phyloP scores from a whole-genome alignment of 257 asterid genomes.

The Lithospermum erythrorhizon region DNA sequence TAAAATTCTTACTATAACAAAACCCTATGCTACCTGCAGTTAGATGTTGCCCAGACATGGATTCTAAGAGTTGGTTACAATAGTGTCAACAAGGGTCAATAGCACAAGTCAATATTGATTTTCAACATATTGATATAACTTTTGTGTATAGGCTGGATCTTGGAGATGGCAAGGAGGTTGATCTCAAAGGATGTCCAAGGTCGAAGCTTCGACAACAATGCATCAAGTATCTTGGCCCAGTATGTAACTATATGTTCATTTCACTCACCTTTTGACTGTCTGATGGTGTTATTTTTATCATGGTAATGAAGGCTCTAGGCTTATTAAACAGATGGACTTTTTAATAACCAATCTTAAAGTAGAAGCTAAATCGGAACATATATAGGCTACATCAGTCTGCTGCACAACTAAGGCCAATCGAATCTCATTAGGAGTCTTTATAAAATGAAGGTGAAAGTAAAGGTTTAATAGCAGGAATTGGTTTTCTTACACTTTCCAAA shows the following conservation, averaged over 20 bases:
- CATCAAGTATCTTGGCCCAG: conserved; percentile 92
- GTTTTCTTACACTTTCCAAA: background rate
- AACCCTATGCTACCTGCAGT: background rate
- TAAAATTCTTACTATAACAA: too few species aligned
- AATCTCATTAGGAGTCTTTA: background rate
- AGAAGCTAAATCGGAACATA: too few species aligned
- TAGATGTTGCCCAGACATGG: background rate
- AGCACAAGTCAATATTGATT: conserved; percentile 4
- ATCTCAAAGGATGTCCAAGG: conserved; percentile 72
- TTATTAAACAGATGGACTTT: background rate
- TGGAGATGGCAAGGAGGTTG: conserved; percentile 87
- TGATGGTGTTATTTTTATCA: too few species aligned
- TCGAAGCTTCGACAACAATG: conserved; percentile 78
- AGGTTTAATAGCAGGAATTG: background rate
- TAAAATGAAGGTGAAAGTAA: background rate
- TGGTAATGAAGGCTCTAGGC: background rate
- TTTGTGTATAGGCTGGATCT: conserved; percentile 61
- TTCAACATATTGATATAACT: conserved; percentile 7
- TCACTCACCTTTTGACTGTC: background rate
- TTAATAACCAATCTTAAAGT: background rate
- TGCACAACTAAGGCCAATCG: background rate
- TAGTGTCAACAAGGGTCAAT: background rate
- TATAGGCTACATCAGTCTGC: background rate
- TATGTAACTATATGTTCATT: conserved; percentile 27
- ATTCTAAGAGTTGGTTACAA: background rate